A percentile compares a stretch with the other conserved stretches of the same genome.
phyloP scores from a whole-genome alignment of 2,329 filamentous ascomycete genomes.

The Ilyonectria mors-panacis region DNA sequence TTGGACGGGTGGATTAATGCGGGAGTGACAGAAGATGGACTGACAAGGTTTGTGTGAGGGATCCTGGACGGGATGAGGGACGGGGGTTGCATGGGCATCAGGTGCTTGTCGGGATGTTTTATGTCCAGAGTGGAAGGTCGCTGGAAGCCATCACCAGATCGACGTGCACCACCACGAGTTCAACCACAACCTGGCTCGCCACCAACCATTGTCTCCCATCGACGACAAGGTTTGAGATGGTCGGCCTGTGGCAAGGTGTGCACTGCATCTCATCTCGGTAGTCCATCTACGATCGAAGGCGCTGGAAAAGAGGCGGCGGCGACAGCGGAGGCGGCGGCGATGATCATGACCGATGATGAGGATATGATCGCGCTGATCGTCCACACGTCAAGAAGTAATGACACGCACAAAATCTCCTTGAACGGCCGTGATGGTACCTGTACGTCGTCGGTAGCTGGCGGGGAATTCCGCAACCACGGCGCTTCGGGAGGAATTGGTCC shows the following conservation, averaged over 20 bases:
- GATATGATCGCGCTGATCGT: slow-evolving; percentile 9
- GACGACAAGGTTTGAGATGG: neutral
- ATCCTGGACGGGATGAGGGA: slow-evolving; percentile 10
- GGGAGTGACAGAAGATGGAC: slow-evolving; percentile 21
- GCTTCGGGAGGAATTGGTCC: slow-evolving; percentile 22
- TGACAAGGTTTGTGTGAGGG: slow-evolving; percentile 17
- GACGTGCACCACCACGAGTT: slow-evolving; percentile 24
- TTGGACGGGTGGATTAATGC: slow-evolving; percentile 17
- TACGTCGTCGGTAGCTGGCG: slow-evolving; percentile 6
- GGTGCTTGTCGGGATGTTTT: slow-evolving; percentile 28
- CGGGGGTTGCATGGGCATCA: slow-evolving; percentile 21
- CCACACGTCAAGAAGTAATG: slow-evolving; percentile 6
- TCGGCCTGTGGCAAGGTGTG: slow-evolving; percentile 16
- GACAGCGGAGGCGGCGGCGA: neutral
- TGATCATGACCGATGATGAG: slow-evolving; percentile 10
- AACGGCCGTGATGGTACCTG: neutral
- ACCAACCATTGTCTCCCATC: slow-evolving; percentile 22
- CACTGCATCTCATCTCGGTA: slow-evolving; percentile 27
- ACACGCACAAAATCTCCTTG: slow-evolving; percentile 7
- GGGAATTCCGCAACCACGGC: slow-evolving; percentile 21
- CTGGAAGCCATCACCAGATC: slow-evolving; percentile 41
- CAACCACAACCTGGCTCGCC: slow-evolving; percentile 12
- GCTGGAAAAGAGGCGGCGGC: slow-evolving; percentile 14
- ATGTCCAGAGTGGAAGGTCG: slow-evolving; percentile 33
- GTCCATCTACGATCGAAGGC: slow-evolving; percentile 29